Evolutionary conservation across 768 basidiomycete genomes (phyloP).

Genomic region (Mycena vitilis): DNA sequence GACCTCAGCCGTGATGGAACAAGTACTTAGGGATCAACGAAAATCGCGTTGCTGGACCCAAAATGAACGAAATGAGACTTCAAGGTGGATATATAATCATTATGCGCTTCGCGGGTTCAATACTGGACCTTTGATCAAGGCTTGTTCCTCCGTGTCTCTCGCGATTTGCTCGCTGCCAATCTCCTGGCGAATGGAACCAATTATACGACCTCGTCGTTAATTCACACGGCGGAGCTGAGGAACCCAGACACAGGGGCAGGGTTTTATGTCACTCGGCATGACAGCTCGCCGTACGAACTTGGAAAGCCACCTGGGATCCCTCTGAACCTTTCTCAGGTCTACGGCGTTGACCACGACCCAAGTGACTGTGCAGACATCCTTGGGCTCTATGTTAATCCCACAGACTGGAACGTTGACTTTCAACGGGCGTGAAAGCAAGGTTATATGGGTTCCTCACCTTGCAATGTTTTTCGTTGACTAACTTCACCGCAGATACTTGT

Average conservation of each 20-base stretch:
- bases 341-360: slow-evolving; percentile 56
- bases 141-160: slow-evolving; percentile 64
- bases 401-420: slow-evolving; percentile 52
- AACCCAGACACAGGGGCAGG: slow-evolving; percentile 57
- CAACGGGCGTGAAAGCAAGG: slow-evolving; percentile 60
- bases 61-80: slow-evolving; percentile 67
- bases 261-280: slow-evolving; percentile 64
- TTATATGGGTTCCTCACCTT: not conserved
- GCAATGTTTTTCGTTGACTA: not conserved
- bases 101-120: not conserved
- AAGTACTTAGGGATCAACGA: slow-evolving; percentile 59
- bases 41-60: slow-evolving; percentile 58
- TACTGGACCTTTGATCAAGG: slow-evolving; percentile 41
- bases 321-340: slow-evolving; percentile 45
- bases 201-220: slow-evolving; percentile 56
- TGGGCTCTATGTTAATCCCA: slow-evolving; percentile 53
- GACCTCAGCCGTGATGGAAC: not conserved
- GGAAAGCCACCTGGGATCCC: not conserved
- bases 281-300: slow-evolving; percentile 51
- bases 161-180: slow-evolving; percentile 57
- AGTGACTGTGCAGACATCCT: slow-evolving; percentile 57
- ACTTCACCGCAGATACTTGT: slow-evolving; percentile 47
- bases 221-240: slow-evolving; percentile 59
- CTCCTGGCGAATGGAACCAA: slow-evolving; percentile 63
- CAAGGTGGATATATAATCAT: slow-evolving; percentile 50